Base-by-base conservation (phyloP, 2,329 filamentous ascomycete genomes). In the Calonectria pseudoreteaudii region DNA sequence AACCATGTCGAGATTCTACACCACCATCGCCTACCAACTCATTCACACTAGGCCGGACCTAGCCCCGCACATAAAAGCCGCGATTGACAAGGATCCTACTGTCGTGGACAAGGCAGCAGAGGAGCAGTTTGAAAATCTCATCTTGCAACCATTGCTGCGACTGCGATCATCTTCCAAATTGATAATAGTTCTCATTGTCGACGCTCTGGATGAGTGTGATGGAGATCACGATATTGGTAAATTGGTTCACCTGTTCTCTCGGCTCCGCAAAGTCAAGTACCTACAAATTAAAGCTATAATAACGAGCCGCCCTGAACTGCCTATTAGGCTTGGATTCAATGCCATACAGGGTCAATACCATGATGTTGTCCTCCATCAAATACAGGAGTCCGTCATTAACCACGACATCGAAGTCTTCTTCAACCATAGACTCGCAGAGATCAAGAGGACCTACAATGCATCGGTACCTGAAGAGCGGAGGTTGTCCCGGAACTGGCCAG, bases 111-210 rank as follows among this genome's bases (percentile, higher is more conserved):
- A 84, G 60, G n/a, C 75, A 18, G 56, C 84, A 7, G 71, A 62
- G n/a, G 78, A 86, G 28, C 86, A 88, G 71, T 88, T 86, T 72
- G 79, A 85, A 2, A 83, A 82, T 66, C 84, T 88, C 0, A 79
- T 87, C 60, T 60, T 84, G 0, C 41, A 83, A 10, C 86, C 86
- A 1, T 72, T 87, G 1, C 58, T 87, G 14, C 36, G 14, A 38
- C 36, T 38, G 36, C 36, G 36, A 38, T 16, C 36, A 38, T 38
- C 36, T 14, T 38, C 36, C 11, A 38, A 38, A 38, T 38, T 16
- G 4, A 38, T 38, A 4, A 75, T 84, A 23, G 41, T 83, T 8
- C 68, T 87, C 7, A 80, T 87, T 0, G 74, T 87, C 34, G 85
- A 88, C 67, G 78, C 79, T 1, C 65, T 81, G 0, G 80, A 82